phyloP scores from a whole-genome alignment of 2,329 filamentous ascomycete species.

The Alternaria brassicae region DNA sequence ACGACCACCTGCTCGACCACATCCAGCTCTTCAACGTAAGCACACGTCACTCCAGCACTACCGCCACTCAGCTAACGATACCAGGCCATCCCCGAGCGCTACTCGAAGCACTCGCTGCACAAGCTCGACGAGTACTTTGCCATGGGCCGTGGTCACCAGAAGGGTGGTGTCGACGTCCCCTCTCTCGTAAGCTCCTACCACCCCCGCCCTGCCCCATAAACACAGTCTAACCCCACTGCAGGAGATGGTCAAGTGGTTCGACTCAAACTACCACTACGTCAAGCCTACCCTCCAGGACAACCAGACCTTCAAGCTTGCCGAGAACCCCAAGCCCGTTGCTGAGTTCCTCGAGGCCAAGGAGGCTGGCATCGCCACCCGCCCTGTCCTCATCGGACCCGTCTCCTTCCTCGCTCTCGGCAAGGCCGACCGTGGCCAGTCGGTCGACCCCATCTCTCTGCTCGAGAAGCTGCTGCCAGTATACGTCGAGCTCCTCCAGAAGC shows the following conservation, averaged over 20 bases:
- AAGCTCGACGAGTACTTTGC: conserved; percentile 97
- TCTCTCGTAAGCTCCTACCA: conserved; percentile 63
- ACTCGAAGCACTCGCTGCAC: conserved; percentile 87
- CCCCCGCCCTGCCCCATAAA: background rate
- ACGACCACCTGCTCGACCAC: conserved; percentile 97
- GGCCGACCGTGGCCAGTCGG: conserved; percentile 92
- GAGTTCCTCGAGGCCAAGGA: conserved; percentile 99
- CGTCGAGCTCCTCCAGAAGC: conserved; percentile 86
- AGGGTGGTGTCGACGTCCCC: conserved; percentile 90
- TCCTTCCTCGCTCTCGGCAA: conserved; percentile 98
- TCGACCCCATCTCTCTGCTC: conserved; percentile 92
- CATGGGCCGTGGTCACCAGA: conserved; percentile 99
- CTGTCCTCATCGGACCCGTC: conserved; percentile 93
- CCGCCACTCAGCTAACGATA: conserved; percentile 22
- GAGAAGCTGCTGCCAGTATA: conserved; percentile 95
- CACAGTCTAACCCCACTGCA: conserved; percentile 42
- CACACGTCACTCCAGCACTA: conserved; percentile 24
- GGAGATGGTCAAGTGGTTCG: conserved; percentile 99
- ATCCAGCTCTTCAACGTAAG: conserved; percentile 96
- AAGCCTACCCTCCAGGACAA: conserved; percentile 97
- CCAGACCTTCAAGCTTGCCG: conserved; percentile 90
- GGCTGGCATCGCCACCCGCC: conserved; percentile 89
- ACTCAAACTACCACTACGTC: conserved; percentile 99
- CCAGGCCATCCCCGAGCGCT: conserved; percentile 91
- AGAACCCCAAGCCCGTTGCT: conserved; percentile 88